phyloP scores from a whole-genome alignment of 2,329 filamentous ascomycete species.

The Nakataea oryzae region DNA sequence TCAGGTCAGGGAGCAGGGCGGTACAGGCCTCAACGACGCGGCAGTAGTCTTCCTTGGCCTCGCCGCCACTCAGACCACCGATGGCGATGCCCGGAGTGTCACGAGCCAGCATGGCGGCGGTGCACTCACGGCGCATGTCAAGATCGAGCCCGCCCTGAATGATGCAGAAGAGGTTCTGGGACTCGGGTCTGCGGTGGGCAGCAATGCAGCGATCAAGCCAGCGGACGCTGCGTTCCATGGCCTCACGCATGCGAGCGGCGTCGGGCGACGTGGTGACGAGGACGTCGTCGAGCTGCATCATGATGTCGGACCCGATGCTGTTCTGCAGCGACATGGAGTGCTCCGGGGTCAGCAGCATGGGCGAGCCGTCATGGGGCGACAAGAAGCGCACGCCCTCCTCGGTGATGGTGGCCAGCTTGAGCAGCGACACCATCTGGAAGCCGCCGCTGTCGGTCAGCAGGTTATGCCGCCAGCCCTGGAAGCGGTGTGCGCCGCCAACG shows the following conservation, averaged over 20 bases:
- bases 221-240: constrained; percentile 86
- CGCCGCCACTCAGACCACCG: constrained; percentile 86
- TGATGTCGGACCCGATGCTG: constrained; percentile 95
- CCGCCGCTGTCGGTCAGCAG: constrained; percentile 76
- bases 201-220: constrained; percentile 95
- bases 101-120: constrained; percentile 73
- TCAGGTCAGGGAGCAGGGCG: constrained; percentile 70
- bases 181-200: constrained; percentile 72
- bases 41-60: constrained; percentile 89
- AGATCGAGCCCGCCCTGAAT: constrained; percentile 93
- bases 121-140: constrained; percentile 76
- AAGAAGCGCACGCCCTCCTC: constrained; percentile 93
- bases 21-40: constrained; percentile 84
- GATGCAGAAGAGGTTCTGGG: constrained; percentile 95
- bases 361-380: constrained; percentile 88
- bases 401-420: constrained; percentile 86
- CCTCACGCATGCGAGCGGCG: constrained; percentile 75
- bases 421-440: constrained; percentile 96
- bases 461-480: constrained; percentile 94
- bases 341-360: constrained; percentile 95
- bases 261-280: constrained; percentile 94
- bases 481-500: constrained; percentile 83
- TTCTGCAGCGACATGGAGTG: constrained; percentile 96
- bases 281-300: constrained; percentile 99
- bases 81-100: constrained; percentile 96